Percentiles rank a stretch among this genome's conserved stretches.
Conservation (phyloP, 2,329 filamentous ascomycete genomes). For the Thelonectria olida region DNA sequence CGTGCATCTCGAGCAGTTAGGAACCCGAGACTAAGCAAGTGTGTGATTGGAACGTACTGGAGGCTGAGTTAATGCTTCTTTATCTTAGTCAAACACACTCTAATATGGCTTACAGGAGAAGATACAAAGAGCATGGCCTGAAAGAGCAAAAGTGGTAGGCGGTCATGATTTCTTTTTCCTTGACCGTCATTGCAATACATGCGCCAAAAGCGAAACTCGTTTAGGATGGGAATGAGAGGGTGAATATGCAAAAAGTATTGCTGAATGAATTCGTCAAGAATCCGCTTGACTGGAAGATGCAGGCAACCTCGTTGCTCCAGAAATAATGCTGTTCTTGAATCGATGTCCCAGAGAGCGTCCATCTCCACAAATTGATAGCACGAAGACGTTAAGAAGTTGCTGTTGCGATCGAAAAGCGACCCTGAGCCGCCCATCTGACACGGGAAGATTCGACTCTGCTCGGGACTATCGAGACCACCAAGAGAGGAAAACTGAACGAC, state of each 20-base stretch:
- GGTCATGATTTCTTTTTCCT: neutral
- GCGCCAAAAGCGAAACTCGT: constrained; percentile 32
- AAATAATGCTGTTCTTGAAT: neutral
- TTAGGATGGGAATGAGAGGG: constrained; percentile 32
- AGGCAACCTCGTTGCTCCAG: constrained; percentile 25
- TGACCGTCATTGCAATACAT: constrained; percentile 23
- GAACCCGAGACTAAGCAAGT: constrained; percentile 1
- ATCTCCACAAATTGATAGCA: neutral
- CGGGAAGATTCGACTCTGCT: too few species aligned
- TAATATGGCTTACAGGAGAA: constrained; percentile 21
- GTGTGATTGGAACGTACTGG: constrained; percentile 1
- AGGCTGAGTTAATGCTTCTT: neutral
- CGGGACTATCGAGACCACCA: too few species aligned
- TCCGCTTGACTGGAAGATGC: constrained; percentile 21
- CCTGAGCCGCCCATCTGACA: too few species aligned
- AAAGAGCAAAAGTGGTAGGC: constrained; percentile 21
- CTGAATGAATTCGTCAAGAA: constrained; percentile 29
- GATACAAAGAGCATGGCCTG: constrained; percentile 31
- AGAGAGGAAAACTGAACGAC: too few species aligned
- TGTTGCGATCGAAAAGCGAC: too few species aligned
- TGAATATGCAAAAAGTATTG: constrained; percentile 37
- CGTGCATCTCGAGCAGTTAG: neutral
- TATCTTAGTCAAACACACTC: neutral
- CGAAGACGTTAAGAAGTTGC: too few species aligned
- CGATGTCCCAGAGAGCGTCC: neutral